A percentile compares a stretch with the other conserved stretches of the same genome.
Evolutionary conservation across 2,329 filamentous ascomycete genomes (phyloP).

Genomic region (Nectriaceae sp.): DNA sequence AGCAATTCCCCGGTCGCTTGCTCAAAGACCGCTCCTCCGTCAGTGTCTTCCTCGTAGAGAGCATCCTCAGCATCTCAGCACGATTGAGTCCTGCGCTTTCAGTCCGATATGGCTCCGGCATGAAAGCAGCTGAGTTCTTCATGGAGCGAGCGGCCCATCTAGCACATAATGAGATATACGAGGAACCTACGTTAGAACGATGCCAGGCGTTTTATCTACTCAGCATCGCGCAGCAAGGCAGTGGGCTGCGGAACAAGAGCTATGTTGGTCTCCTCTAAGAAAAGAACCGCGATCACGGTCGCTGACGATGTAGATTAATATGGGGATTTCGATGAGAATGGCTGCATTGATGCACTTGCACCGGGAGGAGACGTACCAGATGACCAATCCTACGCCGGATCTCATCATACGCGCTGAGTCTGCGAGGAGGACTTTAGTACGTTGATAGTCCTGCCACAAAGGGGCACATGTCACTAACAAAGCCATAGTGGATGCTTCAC

Average conservation of each 20-base stretch:
- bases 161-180: slow-evolving; percentile 52
- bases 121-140: slow-evolving; percentile 54
- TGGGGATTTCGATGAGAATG: slow-evolving; percentile 59
- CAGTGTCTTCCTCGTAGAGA: slow-evolving; percentile 56
- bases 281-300: neutral
- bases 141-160: slow-evolving; percentile 51
- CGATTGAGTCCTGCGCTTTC: slow-evolving; percentile 53
- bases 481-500: slow-evolving; percentile 58
- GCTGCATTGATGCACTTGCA: slow-evolving; percentile 57
- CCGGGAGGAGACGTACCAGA: slow-evolving; percentile 54
- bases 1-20: slow-evolving; percentile 50
- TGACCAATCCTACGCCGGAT: slow-evolving; percentile 44
- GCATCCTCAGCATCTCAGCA: slow-evolving; percentile 58
- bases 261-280: slow-evolving; percentile 43
- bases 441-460: slow-evolving; percentile 28
- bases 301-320: slow-evolving; percentile 47
- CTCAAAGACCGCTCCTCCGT: slow-evolving; percentile 48
- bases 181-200: slow-evolving; percentile 53
- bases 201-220: slow-evolving; percentile 62
- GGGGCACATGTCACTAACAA: neutral
- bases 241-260: slow-evolving; percentile 53
- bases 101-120: slow-evolving; percentile 50
- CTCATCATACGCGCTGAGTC: slow-evolving; percentile 54
- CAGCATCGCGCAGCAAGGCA: slow-evolving; percentile 60
- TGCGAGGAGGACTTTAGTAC: slow-evolving; percentile 56